Evolutionary conservation across 805 yeast species (phyloP).

Genomic region (Zygoascus bituminiphila): DNA sequence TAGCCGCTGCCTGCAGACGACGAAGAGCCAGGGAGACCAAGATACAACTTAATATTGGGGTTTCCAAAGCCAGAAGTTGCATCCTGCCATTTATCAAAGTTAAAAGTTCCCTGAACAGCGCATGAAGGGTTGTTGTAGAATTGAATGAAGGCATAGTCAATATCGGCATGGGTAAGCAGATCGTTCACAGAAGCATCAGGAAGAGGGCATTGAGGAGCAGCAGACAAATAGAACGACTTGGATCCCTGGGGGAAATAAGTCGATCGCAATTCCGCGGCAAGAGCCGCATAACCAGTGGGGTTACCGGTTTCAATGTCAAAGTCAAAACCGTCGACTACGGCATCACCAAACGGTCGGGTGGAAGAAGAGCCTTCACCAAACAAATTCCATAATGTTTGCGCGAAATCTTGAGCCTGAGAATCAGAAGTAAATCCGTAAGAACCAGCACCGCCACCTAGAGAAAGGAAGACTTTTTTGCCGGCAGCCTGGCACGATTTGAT

Average conservation of each 20-base stretch:
- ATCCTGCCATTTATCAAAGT: slow-evolving; percentile 67
- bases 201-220: slow-evolving; percentile 88
- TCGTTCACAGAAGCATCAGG: slow-evolving; percentile 70
- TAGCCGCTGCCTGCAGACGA: slow-evolving; percentile 52
- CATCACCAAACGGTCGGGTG: slow-evolving; percentile 54
- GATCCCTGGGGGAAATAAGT: slow-evolving; percentile 39
- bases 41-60: slow-evolving; percentile 54
- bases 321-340: slow-evolving; percentile 79
- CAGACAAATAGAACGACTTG: slow-evolving; percentile 64
- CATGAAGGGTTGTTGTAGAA: slow-evolving; percentile 82
- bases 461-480: slow-evolving; percentile 73
- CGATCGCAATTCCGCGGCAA: slow-evolving; percentile 42
- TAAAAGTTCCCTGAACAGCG: slow-evolving; percentile 40
- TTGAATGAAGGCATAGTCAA: slow-evolving; percentile 80
- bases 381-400: slow-evolving; percentile 42
- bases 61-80: slow-evolving; percentile 58
- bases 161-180: slow-evolving; percentile 53
- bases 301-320: slow-evolving; percentile 58
- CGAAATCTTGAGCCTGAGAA: slow-evolving; percentile 50
- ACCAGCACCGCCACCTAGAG: slow-evolving; percentile 69
- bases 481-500: slow-evolving; percentile 64
- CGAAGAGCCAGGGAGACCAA: slow-evolving; percentile 67
- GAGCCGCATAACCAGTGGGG: slow-evolving; percentile 57
- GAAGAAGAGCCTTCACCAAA: slow-evolving; percentile 42
- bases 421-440: slow-evolving; percentile 45